Evolutionary conservation across 2,329 filamentous ascomycete species (phyloP), one percentile per base, ranked within the genome.

Genomic region (Phaeosphaeriaceae sp.): DNA sequence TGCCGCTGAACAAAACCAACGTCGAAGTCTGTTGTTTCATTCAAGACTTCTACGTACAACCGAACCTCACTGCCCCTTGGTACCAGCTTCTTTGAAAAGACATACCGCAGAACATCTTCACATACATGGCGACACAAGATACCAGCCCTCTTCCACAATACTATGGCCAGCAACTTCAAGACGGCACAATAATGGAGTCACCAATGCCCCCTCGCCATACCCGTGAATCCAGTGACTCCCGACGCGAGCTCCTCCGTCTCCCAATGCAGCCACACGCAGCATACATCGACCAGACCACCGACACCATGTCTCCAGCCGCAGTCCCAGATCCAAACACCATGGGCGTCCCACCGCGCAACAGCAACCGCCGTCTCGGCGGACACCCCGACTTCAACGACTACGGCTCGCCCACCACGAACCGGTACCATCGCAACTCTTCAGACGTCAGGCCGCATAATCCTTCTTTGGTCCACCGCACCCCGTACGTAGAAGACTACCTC

Each of bases 401-500:
- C 32, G 60, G 52, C 2, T 56, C 54, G 51, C 55, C 28, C 43
- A 52, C 35, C 49, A 42, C 21, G 42, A 54, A 42, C 50, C 57
- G 60, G 55, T 46, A 56, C 49, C 52, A 55, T 49, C 44, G 59
- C 47, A 46, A 64, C 65, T 42, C 54, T 51, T 52, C 47, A 44
- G 60, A 35, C 61, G 57, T 43, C 52, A 61, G 24, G 58, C 53
- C 49, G 46, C 56, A 40, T 32, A 59, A 59, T 7, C 55, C 54
- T 10, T 44, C 59, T 1, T 48, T 58, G 11, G 23, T 49, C 13
- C 59, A 58, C 19, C 61, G 63, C 43, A 53, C 52, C 9, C 51
- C 71, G 1, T 73, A 71, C 49, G 59, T 69, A 24, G 73, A 75
- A 59, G 73, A 76, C 13, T 63, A 67, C 50, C 67, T 61, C 32